Evolutionary conservation across 257 asterid species (phyloP), one percentile per base, ranked within the genome.

Genomic region (Henckelia pumila): DNA sequence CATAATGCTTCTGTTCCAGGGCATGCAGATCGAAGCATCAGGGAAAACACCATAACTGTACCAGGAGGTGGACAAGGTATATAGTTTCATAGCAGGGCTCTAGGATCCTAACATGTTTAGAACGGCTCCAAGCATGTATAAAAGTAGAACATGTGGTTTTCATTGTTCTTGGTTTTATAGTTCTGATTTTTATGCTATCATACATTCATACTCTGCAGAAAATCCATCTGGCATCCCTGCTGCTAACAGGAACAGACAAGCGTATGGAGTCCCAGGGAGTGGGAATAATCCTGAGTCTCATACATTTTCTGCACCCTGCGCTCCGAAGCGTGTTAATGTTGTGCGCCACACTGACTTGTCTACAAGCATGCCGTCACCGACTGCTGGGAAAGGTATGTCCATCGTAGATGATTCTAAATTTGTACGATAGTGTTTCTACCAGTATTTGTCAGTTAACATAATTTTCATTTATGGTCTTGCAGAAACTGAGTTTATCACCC

Each of bases 31-130:
- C 70, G 69, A 60, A 49, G 85, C 44, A 61, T 68, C 28, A 67
- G 68, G 24, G 77, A 63, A 47, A 66, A 76, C 49, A 32, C 68
- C 58, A 30, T 25, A 44, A 80, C 81, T 30, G 69, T 20, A 68
- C 89, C 77, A 62, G 78, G 81, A 59, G 75, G 64, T 40, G 75
- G 63, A 63, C 90, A 29, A 78, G 93, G 95, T 85, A 76, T 75
- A 69, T 8, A 61, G 37, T 66, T 71, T 67, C 32, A 6, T n/a
- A 47, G 6, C 19, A 13, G 19, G 52, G 14, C 44, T 35, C 44
- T 9, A 35, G 14, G 14, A 35, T 35, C 44, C 44, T 35, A 35
- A 35, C 44, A 35, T 9, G 4, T 35, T 35, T 9, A 35, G 44
- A 35, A 44, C 5, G 49, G 17, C 49, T 11, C 40, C 49, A 37